A percentile compares a stretch with the other conserved stretches of the same genome.
Evolutionary conservation across 345 rosid genomes (phyloP).

Genomic region (Crucihimalaya himalaica): DNA sequence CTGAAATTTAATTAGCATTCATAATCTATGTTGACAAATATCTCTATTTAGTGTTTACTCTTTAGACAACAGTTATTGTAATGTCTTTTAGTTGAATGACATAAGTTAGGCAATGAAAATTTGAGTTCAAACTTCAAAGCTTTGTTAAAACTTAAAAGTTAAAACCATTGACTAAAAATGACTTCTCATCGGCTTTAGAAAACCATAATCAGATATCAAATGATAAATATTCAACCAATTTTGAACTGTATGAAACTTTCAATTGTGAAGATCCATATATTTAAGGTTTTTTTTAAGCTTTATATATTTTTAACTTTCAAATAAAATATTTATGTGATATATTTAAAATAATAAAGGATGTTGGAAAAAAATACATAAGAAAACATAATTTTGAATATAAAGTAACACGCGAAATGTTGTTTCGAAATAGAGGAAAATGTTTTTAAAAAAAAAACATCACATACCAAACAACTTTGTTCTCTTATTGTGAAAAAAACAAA

Average conservation of each 20-base stretch:
- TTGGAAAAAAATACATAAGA: not conserved
- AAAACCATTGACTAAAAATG: not conserved
- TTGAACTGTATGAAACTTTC: not conserved
- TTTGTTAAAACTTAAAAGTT: not conserved
- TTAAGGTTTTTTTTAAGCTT: not conserved
- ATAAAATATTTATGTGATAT: not conserved
- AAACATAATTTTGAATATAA: not conserved
- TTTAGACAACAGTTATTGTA: constrained; percentile 1
- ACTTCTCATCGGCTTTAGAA: not conserved
- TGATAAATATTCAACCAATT: not conserved
- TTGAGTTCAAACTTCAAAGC: not conserved
- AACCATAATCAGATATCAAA: not conserved
- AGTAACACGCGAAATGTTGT: not conserved
- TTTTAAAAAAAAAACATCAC: not conserved
- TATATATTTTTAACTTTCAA: not conserved
- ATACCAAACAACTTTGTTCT: not conserved
- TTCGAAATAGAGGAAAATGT: not conserved
- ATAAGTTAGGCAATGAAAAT: not conserved
- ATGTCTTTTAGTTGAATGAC: not conserved
- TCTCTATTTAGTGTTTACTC: not conserved
- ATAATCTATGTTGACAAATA: not conserved
- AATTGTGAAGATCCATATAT: not conserved
- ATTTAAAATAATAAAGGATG: not conserved
- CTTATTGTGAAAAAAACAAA: not conserved
- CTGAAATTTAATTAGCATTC: not conserved